A percentile compares a stretch with the other conserved stretches of the same genome.
Conservation (phyloP, 1,284 basidiomycete species). For the Golubevia pallescens region DNA sequence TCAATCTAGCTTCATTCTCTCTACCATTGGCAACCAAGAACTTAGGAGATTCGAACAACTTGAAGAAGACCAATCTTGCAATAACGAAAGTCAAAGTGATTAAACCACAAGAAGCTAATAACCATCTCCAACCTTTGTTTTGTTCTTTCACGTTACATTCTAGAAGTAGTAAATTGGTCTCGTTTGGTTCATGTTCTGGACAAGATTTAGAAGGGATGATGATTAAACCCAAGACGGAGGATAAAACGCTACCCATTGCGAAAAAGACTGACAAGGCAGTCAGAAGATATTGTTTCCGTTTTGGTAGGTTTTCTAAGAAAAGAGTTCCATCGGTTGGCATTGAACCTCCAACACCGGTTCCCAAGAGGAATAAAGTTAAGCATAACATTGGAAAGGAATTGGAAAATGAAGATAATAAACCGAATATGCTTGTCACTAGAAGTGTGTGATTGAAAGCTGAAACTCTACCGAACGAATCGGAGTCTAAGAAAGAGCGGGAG, state of each 20-base stretch:
- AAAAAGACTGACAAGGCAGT: conserved; percentile 90
- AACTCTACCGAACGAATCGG: conserved; percentile 73
- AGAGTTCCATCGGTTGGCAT: conserved; percentile 97
- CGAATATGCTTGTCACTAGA: conserved; percentile 86
- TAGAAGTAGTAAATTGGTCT: no score
- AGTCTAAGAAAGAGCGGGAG: conserved; percentile 28
- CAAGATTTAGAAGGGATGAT: conserved; percentile 82
- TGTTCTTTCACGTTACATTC: conserved; percentile 71
- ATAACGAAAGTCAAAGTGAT: no score
- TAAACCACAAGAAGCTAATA: conserved; percentile 54
- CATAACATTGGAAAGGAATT: conserved; percentile 78
- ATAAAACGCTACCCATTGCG: conserved; percentile 77
- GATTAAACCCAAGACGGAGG: conserved; percentile 77
- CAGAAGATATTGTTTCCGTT: conserved; percentile 86
- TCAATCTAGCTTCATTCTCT: conserved; percentile 79
- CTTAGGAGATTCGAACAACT: conserved; percentile 84
- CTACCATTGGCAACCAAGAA: conserved; percentile 76
- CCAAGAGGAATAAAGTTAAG: conserved; percentile 80
- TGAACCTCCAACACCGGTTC: conserved; percentile 79
- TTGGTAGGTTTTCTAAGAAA: conserved; percentile 90
- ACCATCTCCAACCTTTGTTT: conserved; percentile 85
- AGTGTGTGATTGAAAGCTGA: conserved; percentile 91
- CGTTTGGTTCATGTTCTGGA: no score
- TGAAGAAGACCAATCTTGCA: conserved; percentile 83
- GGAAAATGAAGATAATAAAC: conserved; percentile 78